These are phyloP conservation scores for Phytophthora pluvialis DNA, from an alignment of 352 stramenopile species.

Conservation along the genomic window DNA sequence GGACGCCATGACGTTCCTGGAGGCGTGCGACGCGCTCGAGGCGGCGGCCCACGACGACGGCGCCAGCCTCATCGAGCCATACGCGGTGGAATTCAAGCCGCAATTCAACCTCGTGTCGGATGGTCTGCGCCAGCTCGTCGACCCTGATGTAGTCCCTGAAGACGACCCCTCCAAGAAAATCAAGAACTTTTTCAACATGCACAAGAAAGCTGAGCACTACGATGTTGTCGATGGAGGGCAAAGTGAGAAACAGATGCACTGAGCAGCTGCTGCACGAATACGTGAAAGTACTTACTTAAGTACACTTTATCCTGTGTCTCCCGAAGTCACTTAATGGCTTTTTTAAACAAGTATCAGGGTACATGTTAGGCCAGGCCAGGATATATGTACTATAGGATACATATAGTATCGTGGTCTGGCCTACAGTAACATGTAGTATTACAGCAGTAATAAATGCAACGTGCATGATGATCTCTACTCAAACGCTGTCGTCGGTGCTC, in stretches of 20 bases:
- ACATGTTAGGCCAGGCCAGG: no score
- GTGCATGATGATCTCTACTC: no score
- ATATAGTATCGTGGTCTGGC: no score
- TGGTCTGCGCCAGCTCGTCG: constrained; percentile 39
- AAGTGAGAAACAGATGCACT: neutral
- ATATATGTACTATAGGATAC: no score
- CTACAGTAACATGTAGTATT: no score
- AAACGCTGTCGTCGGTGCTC: no score
- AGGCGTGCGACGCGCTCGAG: constrained; percentile 35
- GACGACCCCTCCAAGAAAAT: constrained; percentile 27
- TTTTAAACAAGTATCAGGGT: no score
- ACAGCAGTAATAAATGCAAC: no score
- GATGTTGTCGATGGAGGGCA: neutral
- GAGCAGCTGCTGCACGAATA: constrained; percentile 1
- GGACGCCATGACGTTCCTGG: constrained; percentile 39
- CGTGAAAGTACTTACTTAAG: no score
- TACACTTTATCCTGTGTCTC: no score
- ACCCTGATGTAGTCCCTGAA: constrained; percentile 40
- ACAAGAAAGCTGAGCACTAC: constrained; percentile 13
- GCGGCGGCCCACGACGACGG: constrained; percentile 30
- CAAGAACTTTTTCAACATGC: constrained; percentile 26
- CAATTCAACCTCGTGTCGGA: constrained; percentile 43
- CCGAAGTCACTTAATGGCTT: no score
- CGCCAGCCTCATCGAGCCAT: constrained; percentile 42
- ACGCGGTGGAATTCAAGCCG: constrained; percentile 36